These are phyloP conservation scores for Chlamydomonas sphaeroides DNA, from an alignment of 139 green algal species.

Conservation along the genomic window DNA sequence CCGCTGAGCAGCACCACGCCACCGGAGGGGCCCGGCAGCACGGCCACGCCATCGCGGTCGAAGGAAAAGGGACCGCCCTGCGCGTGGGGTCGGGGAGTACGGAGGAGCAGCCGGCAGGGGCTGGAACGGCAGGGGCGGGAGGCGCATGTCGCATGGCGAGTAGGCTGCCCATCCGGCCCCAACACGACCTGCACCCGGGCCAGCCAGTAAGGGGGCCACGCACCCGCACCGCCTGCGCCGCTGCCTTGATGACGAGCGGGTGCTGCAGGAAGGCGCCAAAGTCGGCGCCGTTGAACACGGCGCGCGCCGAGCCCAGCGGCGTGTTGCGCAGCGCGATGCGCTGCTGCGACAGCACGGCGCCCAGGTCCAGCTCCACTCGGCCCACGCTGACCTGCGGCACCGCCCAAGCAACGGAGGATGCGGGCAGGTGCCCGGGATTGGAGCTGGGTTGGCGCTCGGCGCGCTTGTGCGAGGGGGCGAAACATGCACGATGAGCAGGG, in stretches of 20 bases:
- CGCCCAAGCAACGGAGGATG: no score
- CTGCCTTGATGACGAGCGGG: slow-evolving; percentile 46
- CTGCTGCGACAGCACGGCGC: slow-evolving; percentile 36
- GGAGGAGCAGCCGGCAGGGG: no score
- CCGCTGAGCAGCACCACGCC: slow-evolving; percentile 23
- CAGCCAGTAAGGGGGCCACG: background rate
- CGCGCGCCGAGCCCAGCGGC: slow-evolving; percentile 40
- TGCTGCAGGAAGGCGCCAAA: slow-evolving; percentile 60
- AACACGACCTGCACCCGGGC: no score
- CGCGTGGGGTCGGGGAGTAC: no score
- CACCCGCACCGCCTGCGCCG: slow-evolving; percentile 49
- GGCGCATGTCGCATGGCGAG: no score
- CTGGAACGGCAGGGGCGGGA: no score
- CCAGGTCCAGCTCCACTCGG: slow-evolving; percentile 45
- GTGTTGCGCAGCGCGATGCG: slow-evolving; percentile 50
- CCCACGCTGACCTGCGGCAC: slow-evolving; percentile 29
- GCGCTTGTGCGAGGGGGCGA: no score
- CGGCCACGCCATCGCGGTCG: slow-evolving; percentile 33
- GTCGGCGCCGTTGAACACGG: slow-evolving; percentile 49
- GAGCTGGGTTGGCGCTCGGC: no score
- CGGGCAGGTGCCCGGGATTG: no score
- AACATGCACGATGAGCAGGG: no score
- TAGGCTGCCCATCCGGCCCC: no score
- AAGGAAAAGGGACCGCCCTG: slow-evolving; percentile 55
- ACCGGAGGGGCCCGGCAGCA: background rate